Conservation (phyloP, 306 rosid genomes). For the Senna siamea region DNA sequence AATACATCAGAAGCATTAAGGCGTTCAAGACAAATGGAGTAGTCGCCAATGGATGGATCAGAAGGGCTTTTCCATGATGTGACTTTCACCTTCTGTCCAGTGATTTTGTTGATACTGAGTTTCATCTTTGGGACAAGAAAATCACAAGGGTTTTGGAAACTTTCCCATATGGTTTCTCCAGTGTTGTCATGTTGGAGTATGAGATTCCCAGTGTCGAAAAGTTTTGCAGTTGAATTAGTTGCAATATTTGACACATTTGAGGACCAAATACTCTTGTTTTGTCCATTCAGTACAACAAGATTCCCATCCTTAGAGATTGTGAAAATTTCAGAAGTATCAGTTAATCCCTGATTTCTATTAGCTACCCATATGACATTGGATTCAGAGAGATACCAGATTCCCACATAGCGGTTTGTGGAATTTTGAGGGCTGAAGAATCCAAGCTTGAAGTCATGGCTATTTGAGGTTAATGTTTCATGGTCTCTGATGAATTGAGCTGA, state of each 20-base stretch:
- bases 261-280: slow-evolving; percentile 39
- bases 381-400: slow-evolving; percentile 35
- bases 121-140: background rate
- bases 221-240: slow-evolving; percentile 30
- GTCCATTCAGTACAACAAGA: slow-evolving; percentile 29
- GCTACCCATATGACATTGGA: slow-evolving; percentile 26
- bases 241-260: slow-evolving; percentile 9
- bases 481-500: background rate
- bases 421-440: slow-evolving; percentile 44
- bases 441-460: slow-evolving; percentile 12
- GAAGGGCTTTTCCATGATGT: background rate
- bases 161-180: slow-evolving; percentile 25
- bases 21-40: background rate
- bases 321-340: slow-evolving; percentile 26
- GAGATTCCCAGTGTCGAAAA: slow-evolving; percentile 35
- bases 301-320: slow-evolving; percentile 3
- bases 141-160: slow-evolving; percentile 32
- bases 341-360: slow-evolving; percentile 12
- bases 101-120: background rate
- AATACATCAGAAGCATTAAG: slow-evolving; percentile 17
- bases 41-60: background rate
- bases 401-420: slow-evolving; percentile 27
- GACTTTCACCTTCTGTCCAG: background rate
- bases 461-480: background rate
- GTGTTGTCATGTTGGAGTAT: background rate